A percentile compares a stretch with the other conserved stretches of the same genome.
phyloP scores from a whole-genome alignment of 2,329 filamentous ascomycete species.

The Gaeumannomyces tritici region DNA sequence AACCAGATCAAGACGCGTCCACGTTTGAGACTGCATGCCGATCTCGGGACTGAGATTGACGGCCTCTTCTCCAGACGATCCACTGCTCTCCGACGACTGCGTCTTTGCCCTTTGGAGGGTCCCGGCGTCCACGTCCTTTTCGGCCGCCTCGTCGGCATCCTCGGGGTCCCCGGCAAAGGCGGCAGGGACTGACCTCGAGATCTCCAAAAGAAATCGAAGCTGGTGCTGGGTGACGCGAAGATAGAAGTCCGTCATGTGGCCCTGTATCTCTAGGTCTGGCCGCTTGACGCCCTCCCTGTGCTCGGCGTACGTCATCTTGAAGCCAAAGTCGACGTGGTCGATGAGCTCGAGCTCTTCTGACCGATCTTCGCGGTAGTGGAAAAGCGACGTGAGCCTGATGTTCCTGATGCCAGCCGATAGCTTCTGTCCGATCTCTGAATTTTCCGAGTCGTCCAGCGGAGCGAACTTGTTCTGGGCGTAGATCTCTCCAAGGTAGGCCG shows the following conservation, averaged over 20 bases:
- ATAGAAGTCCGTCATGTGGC: slow-evolving; percentile 88
- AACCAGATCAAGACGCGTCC: slow-evolving; percentile 88
- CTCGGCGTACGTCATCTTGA: slow-evolving; percentile 85
- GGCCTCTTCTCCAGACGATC: slow-evolving; percentile 11
- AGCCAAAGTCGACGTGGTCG: slow-evolving; percentile 89
- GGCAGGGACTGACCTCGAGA: slow-evolving; percentile 78
- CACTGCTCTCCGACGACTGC: slow-evolving; percentile 20
- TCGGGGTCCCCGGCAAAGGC: slow-evolving; percentile 72
- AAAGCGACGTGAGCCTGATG: slow-evolving; percentile 79
- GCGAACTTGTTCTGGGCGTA: slow-evolving; percentile 93
- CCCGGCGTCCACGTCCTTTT: slow-evolving; percentile 59
- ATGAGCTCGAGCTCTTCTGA: slow-evolving; percentile 92
- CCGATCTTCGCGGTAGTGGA: slow-evolving; percentile 64
- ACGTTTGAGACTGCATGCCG: slow-evolving; percentile 57
- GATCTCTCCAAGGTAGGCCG: slow-evolving; percentile 91
- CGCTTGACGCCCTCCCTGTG: slow-evolving; percentile 68
- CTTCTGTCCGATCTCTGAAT: slow-evolving; percentile 74
- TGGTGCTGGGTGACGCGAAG: slow-evolving; percentile 84
- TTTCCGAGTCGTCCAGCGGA: slow-evolving; percentile 67
- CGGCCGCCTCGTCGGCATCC: slow-evolving; percentile 57
- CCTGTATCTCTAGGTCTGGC: slow-evolving; percentile 86
- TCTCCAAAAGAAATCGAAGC: slow-evolving; percentile 76
- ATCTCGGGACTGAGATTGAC: slow-evolving; percentile 62
- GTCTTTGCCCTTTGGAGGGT: slow-evolving; percentile 37
- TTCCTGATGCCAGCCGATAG: slow-evolving; percentile 87